These are phyloP conservation scores for Ceratocystis eucalypticola DNA, from an alignment of 2,329 filamentous ascomycete species.

Conservation along the genomic window DNA sequence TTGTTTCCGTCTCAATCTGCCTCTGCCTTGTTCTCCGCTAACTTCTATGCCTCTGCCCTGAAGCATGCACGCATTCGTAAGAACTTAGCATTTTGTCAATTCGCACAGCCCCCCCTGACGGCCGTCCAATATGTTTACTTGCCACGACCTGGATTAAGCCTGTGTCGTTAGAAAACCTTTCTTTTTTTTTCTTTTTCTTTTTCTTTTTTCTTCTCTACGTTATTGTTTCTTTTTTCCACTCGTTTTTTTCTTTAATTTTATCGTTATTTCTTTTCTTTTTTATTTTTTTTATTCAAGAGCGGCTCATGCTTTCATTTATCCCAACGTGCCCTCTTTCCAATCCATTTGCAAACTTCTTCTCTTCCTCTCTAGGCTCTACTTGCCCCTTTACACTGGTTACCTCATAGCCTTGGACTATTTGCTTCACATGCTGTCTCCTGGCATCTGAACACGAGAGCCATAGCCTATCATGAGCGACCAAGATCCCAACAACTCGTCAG, in stretches of 20 bases:
- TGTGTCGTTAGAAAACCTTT: not conserved
- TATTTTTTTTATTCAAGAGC: not conserved
- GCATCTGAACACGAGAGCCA: not conserved
- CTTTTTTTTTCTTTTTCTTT: not conserved
- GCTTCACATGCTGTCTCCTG: not conserved
- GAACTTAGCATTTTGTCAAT: not conserved
- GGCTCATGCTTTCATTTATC: constrained; percentile 9
- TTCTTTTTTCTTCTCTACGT: not conserved
- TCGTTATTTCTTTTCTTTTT: not conserved
- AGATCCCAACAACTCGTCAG: constrained; percentile 8
- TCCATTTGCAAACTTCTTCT: not conserved
- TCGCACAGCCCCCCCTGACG: not conserved
- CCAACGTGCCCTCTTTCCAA: constrained; percentile 1
- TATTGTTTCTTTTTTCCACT: not conserved
- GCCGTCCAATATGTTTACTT: not conserved
- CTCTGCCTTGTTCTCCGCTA: not conserved
- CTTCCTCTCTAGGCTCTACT: not conserved
- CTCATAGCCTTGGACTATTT: not conserved
- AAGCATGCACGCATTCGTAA: not conserved
- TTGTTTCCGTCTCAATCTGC: not conserved
- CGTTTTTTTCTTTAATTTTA: not conserved
- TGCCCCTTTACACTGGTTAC: not conserved
- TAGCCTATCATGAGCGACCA: constrained; percentile 14
- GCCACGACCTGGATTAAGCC: not conserved
- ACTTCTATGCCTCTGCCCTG: not conserved